Base-by-base conservation (phyloP, 495 filamentous ascomycete species). In the Alectoria sarmentosa region DNA sequence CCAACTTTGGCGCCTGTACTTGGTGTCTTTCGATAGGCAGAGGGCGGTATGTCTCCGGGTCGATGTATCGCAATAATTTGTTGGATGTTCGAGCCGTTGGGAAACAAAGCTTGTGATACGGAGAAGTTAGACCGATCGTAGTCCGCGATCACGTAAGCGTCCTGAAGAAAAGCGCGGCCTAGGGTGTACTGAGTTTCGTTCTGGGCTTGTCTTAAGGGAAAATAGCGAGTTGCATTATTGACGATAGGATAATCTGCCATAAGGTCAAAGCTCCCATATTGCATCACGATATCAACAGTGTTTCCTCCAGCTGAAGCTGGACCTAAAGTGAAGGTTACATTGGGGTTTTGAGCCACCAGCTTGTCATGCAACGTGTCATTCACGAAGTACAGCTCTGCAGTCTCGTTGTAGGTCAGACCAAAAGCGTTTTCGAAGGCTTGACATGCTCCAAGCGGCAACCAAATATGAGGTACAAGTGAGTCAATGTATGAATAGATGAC, bases 131-230 rank as follows among this genome's bases (percentile, higher is more conserved):
- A 38, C n/a, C 63, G 59, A 41, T 69, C 69, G 41, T 66, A 70
- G 9, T 46, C 44, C 3, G 44, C 67, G 39, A 57, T 61, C 41
- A 69, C 55, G 46, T 66, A 68, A 54, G 82, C 78, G 74, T 84
- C 81, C 70, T 85, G 83, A 15, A 85, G 66, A 57, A 85, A 85
- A 8, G 76, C 76, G 21, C 82, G 71, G 8, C 83, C 83, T 1
- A 85, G 74, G 0, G 78, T 80, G 68, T 80, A 84, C 60, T 83
- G 81, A 0, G 70, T 74, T 15, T 77, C 71, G 62, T 83, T 78
- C 38, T 69, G 69, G 21, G 77, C 80, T 14, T 77, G 71, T 48
- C 75, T 75, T 28, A 85, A 69, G 0, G 83, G 83, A 63, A 84
- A 85, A 63, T 84, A 85, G 23, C 69, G 66, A 44, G 70, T 73